Base-by-base conservation (phyloP, 139 green algal genomes). In the Chlorella sorokiniana region DNA sequence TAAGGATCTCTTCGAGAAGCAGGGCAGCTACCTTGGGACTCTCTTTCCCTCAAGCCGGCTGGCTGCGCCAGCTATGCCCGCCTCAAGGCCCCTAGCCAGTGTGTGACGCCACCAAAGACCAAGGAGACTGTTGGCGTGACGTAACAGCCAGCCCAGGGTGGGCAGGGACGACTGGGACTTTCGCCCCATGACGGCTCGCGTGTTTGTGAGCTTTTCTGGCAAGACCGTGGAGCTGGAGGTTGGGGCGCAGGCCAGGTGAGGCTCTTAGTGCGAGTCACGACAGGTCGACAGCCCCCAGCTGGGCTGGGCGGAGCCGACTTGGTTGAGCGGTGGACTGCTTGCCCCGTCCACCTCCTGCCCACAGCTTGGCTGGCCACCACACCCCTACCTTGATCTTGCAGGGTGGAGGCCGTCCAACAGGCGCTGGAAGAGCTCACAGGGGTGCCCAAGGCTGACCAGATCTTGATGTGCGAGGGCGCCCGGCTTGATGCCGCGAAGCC, bases 341-440 rank as follows among this genome's bases (percentile, higher is more conserved):
- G n/a, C n/a, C n/a, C n/a, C n/a, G n/a, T n/a, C n/a, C n/a, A n/a
- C n/a, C n/a, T n/a, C n/a, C n/a, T n/a, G n/a, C n/a, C n/a, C n/a
- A n/a, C n/a, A n/a, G n/a, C n/a, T n/a, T n/a, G n/a, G n/a, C n/a
- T n/a, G n/a, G n/a, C 18, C 56, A 10, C 56, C n/a, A 44, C 41
- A 59, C 27, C 31, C 41, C 52, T 68, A 10, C 63, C 33, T 18
- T 41, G 2, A 27, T 0, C 54, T 35, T 79, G 75, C 90, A 97
- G 94, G 67, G 91, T 97, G 38, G 93, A 95, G 29, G 87, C 86
- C 1, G 86, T 98, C 35, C 92, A 96, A 84, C 77, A 92, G 27
- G 88, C 91, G 42, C 83, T 98, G 62, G 90, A 89, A 9, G 76
- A 89, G 1, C 89, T 97, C 25, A 96, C 93, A 0, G 91, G 86